Base-by-base conservation (phyloP, 495 filamentous ascomycete genomes). In the Podospora anserina region DNA sequence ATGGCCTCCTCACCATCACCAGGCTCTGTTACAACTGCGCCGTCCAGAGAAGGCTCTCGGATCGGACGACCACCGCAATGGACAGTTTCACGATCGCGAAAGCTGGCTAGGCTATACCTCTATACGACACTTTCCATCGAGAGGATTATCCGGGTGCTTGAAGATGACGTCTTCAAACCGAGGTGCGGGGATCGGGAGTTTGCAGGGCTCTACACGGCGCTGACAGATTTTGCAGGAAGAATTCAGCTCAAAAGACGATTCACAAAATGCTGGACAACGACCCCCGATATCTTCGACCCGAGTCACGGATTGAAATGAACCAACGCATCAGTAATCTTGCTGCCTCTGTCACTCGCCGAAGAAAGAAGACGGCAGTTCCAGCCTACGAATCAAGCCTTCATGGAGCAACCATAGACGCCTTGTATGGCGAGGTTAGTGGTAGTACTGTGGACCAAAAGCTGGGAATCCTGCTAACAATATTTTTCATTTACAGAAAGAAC, bases 221-320 rank as follows among this genome's bases (percentile, higher is more conserved):
- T 75, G 66, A 67, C 57, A 27, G 28, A 34, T 53, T 7, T 5
- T 15, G 11, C 44, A 83, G 82, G n/a, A 77, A 77, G 70, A 81
- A 82, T 66, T 82, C 82, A 34, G 82, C 82, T 16, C 82, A 83
- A 65, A 83, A 83, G 67, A 81, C 78, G 39, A 79, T 82, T 55
- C 80, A 83, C 44, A 75, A 74, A 49, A 78, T 82, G 69, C 75
- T 83, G 27, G 82, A 81, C 58, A 81, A 83, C 61, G 82, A 83
- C 30, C 78, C 82, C 34, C 78, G 81, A 13, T 82, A 80, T 72
- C 75, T 83, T 23, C 76, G 81, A n/a, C 81, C 82, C 0, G 81
- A 79, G 63, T 79, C 78, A 19, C 77, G 81, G 18, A 69, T 76
- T 4, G 82, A 83, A 44, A 81, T 82, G 74, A 74, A 69, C 65